Evolutionary conservation across 129 eudicot genomes (phyloP), one percentile per base, ranked within the genome.

Genomic region (Tanacetum coccineum): DNA sequence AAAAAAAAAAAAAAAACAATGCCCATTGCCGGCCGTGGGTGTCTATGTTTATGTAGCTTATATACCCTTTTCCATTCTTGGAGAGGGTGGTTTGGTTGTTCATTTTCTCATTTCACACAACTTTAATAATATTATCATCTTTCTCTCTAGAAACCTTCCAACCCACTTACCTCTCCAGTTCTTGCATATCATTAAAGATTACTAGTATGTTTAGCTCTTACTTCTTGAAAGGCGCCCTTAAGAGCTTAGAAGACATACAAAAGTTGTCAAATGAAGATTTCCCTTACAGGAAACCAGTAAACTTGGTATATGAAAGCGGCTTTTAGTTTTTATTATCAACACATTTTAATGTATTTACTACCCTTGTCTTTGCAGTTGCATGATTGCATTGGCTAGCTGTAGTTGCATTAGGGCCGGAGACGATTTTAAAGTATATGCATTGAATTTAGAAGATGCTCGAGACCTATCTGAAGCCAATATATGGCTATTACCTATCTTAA

Each of bases 401-500:
- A 59, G 78, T 82, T 51, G 95, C 99, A 66, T 79, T 94, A 90
- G 96, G 99, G 52, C 95, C 99, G 56, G 99, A 86, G 63, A 66
- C 75, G 4, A 89, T 94, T 68, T 78, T 94, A 47, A 84, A 73
- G 62, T 49, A 73, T 59, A 62, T 89, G 36, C 95, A 48, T 81
- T 94, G 21, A 89, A 89, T 59, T 65, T 94, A 76, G 84, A 87
- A 60, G 77, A 22, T 0, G 25, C 81, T 50, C 82, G 79, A 59
- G 84, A 84, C 40, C 79, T 74, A 22, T 86, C 95, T 64, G 85
- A 87, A 67, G 78, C 82, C 62, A 94, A 89, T 74, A 77, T 76
- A 14, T 94, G 99, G 99, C 88, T 94, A 45, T 75, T 94, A 60
- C 99, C 95, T 45, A 89, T 94, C 67, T 74, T 94, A 68, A 94